These are phyloP conservation scores for Globisporangium viniferum DNA, from an alignment of 352 stramenopile species.

Conservation along the genomic window DNA sequence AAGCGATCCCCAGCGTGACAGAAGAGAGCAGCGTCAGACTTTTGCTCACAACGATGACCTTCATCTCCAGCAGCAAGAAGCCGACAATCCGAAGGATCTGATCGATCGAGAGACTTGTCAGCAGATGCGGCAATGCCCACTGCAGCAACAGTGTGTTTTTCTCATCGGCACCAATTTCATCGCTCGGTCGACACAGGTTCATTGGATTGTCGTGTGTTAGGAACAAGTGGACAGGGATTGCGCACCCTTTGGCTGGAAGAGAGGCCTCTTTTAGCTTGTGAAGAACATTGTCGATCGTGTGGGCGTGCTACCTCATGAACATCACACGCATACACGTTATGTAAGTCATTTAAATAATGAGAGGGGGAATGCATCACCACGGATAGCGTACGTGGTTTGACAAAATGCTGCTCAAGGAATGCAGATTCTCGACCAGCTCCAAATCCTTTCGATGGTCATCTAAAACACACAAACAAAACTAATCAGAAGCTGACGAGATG, in stretches of 20 bases:
- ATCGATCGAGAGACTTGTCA: slow-evolving; percentile 35
- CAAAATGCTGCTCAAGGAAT: slow-evolving; percentile 29
- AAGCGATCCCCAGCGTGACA: slow-evolving; percentile 36
- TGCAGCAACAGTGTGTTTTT: slow-evolving; percentile 39
- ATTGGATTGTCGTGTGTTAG: slow-evolving; percentile 15
- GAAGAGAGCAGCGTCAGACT: slow-evolving; percentile 40
- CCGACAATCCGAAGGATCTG: slow-evolving; percentile 38
- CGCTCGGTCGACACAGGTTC: slow-evolving; percentile 24
- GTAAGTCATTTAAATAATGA: not conserved
- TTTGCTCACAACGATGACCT: slow-evolving; percentile 49
- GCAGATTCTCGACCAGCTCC: slow-evolving; percentile 4
- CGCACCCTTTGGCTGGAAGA: slow-evolving; percentile 22
- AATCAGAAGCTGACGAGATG: not conserved
- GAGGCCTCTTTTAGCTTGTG: slow-evolving; percentile 20
- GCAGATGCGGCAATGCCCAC: slow-evolving; percentile 39
- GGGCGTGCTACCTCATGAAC: slow-evolving; percentile 28
- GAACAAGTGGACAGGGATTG: slow-evolving; percentile 22
- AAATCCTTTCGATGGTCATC: slow-evolving; percentile 15
- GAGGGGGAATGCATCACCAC: not conserved
- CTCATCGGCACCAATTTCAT: slow-evolving; percentile 35
- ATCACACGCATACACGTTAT: not conserved
- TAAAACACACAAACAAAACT: not conserved
- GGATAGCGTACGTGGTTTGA: slow-evolving; percentile 35
- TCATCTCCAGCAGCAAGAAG: slow-evolving; percentile 47
- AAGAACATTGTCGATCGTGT: slow-evolving; percentile 32